Base-by-base conservation (phyloP, 2,329 filamentous ascomycete species). In the Pestalotiopsis sp. region DNA sequence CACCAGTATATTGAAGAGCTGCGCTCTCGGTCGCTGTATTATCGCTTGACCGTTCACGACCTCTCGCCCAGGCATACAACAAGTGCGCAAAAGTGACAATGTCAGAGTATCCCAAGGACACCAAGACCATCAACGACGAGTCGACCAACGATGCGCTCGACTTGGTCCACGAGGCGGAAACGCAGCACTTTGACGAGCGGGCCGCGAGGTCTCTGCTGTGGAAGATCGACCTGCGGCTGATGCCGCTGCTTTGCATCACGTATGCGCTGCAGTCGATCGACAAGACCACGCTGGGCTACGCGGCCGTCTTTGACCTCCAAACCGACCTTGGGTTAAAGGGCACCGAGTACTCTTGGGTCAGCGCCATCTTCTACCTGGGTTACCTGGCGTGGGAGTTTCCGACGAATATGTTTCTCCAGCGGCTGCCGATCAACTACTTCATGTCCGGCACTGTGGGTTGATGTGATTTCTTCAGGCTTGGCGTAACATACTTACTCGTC, bases 261-360 rank as follows among this genome's bases (percentile, higher is more conserved):
- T 69, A 69, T 64, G 68, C 68, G 9, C 38, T 69, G 25, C 68
- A 69, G 45, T 69, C 68, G 36, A 72, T 77, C 39, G 75, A 77
- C 72, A 77, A 89, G 80, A 89, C 87, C 0, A 89, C 85, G 0
- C 77, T 89, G 38, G 88, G 85, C 1, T 91, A 91, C 71, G 89
- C 90, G 0, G 89, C 90, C 23, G 88, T 92, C 64, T 91, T 91
- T 68, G 88, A 88, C 1, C 87, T 92, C 69, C 82, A 83, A 25
- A 83, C 89, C 2, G 88, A 90, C 70, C 81, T 91, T 9, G 71
- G 84, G 14, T 81, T 91, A 1, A 80, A 83, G n/a, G 87, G 87
- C 1, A 83, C 84, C 0, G 80, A 90, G 70, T 91, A 91, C 73
- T 87, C 81, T 69, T 89, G 86, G 83, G 79, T 88, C 0, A 83